A percentile compares a stretch with the other conserved stretches of the same genome.
These are phyloP conservation scores for Conticribra weissflogii DNA, from an alignment of 108 stramenopile species.

Conservation along the genomic window DNA sequence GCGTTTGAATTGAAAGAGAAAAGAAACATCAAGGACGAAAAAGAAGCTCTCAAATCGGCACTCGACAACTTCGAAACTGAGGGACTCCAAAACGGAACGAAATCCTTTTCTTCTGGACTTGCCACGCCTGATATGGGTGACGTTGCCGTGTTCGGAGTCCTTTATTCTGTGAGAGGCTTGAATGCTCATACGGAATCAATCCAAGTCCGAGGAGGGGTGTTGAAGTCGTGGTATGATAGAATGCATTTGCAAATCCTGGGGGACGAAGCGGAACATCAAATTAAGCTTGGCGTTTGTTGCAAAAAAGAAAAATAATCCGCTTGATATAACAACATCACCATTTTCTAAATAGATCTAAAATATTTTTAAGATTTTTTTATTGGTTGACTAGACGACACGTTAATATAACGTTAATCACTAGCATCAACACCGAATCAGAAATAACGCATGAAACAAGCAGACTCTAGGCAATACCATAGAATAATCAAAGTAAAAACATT, in stretches of 20 bases:
- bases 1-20: slow-evolving; percentile 46
- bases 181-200: slow-evolving; percentile 52
- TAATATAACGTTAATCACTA: too few species aligned
- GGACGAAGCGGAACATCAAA: slow-evolving; percentile 1
- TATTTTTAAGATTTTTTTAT: too few species aligned
- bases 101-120: slow-evolving; percentile 36
- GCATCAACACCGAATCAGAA: too few species aligned
- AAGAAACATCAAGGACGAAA: slow-evolving; percentile 79
- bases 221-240: slow-evolving; percentile 54
- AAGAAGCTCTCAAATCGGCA: slow-evolving; percentile 65
- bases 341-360: too few species aligned
- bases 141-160: slow-evolving; percentile 85
- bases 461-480: too few species aligned
- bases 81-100: slow-evolving; percentile 50
- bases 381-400: too few species aligned
- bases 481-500: too few species aligned
- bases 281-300: slow-evolving; percentile 2
- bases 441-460: too few species aligned
- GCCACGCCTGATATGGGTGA: slow-evolving; percentile 69
- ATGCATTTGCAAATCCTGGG: slow-evolving; percentile 43
- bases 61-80: slow-evolving; percentile 61
- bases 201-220: slow-evolving; percentile 36
- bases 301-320: slow-evolving; percentile 1
- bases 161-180: slow-evolving; percentile 73
- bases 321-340: too few species aligned